These are phyloP conservation scores for Phytophthora cactorum DNA, from an alignment of 352 stramenopile genomes.

Conservation along the genomic window DNA sequence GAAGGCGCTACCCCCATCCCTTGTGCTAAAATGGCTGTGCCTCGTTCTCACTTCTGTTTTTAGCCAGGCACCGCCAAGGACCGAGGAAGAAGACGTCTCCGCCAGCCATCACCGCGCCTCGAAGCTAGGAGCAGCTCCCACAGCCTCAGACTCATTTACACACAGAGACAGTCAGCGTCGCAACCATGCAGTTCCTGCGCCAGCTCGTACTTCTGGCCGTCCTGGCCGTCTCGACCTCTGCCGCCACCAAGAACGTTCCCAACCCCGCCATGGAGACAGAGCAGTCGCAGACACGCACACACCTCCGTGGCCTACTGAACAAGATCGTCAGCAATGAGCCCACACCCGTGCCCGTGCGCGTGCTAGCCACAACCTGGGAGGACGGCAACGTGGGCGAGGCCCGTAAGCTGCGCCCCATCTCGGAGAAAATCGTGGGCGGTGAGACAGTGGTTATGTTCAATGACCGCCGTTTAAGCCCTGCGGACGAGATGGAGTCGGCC, in stretches of 20 bases:
- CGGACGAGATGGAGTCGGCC: constrained; percentile 57
- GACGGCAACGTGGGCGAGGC: constrained; percentile 25
- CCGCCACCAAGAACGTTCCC: not conserved
- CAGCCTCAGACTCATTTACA: constrained; percentile 2
- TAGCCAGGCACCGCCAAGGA: constrained; percentile 30
- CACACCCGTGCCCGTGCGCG: constrained; percentile 38
- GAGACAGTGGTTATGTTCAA: constrained; percentile 78
- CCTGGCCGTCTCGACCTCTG: constrained; percentile 14
- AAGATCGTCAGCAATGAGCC: constrained; percentile 35
- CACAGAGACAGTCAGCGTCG: constrained; percentile 8
- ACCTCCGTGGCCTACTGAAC: constrained; percentile 48
- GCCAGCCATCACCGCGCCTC: not conserved
- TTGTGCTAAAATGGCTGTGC: constrained; percentile 6
- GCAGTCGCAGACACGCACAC: constrained; percentile 33
- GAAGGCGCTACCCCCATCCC: not conserved
- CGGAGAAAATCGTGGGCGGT: constrained; percentile 63
- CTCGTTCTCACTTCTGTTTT: constrained; percentile 40
- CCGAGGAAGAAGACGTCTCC: constrained; percentile 10
- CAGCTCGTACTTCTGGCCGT: constrained; percentile 34
- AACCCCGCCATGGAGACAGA: constrained; percentile 8
- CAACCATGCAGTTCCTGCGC: constrained; percentile 29
- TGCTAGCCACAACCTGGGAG: constrained; percentile 47
- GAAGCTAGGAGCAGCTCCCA: constrained; percentile 1
- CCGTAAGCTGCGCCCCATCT: constrained; percentile 38
- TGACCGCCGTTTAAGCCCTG: constrained; percentile 44